These are phyloP conservation scores for Pelargonium citronellum DNA, from an alignment of 441 rosid genomes.

Conservation along the genomic window DNA sequence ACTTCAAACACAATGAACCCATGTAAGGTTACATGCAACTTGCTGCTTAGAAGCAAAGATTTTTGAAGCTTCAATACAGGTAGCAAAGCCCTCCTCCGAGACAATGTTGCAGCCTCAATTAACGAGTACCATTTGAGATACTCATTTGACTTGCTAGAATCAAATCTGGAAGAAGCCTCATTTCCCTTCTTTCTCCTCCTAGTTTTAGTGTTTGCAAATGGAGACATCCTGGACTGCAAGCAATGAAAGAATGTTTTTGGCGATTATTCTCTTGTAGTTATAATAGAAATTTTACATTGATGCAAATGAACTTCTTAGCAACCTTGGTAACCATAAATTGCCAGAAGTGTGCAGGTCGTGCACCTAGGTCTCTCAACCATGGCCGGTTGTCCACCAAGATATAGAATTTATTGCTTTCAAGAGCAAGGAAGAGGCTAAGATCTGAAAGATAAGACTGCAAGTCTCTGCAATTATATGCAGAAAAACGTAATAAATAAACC, in stretches of 20 bases:
- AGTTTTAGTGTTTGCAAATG: slow-evolving; percentile 27
- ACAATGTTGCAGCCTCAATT: slow-evolving; percentile 16
- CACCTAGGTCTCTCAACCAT: slow-evolving; percentile 27
- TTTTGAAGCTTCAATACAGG: slow-evolving; percentile 22
- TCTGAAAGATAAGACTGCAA: slow-evolving; percentile 30
- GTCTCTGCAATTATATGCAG: slow-evolving; percentile 22
- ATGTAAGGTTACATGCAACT: slow-evolving; percentile 25
- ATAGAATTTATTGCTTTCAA: slow-evolving; percentile 25
- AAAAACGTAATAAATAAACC: background rate
- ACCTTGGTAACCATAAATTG: slow-evolving; percentile 32
- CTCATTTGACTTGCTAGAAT: slow-evolving; percentile 18
- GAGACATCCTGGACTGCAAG: slow-evolving; percentile 30
- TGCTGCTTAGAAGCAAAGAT: slow-evolving; percentile 18
- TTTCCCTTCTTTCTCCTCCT: slow-evolving; percentile 23
- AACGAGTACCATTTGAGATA: slow-evolving; percentile 17
- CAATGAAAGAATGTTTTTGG: background rate
- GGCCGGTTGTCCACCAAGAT: slow-evolving; percentile 34
- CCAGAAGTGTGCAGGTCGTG: slow-evolving; percentile 25
- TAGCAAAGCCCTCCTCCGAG: slow-evolving; percentile 17
- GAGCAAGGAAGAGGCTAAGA: slow-evolving; percentile 27
- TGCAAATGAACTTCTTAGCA: background rate
- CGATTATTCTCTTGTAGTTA: background rate
- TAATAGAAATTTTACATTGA: background rate
- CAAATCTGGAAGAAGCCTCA: slow-evolving; percentile 11
- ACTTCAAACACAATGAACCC: slow-evolving; percentile 39